A percentile compares a stretch with the other conserved stretches of the same genome.
Conservation (phyloP, 257 asterid species). For the Nicotiana attenuata region DNA sequence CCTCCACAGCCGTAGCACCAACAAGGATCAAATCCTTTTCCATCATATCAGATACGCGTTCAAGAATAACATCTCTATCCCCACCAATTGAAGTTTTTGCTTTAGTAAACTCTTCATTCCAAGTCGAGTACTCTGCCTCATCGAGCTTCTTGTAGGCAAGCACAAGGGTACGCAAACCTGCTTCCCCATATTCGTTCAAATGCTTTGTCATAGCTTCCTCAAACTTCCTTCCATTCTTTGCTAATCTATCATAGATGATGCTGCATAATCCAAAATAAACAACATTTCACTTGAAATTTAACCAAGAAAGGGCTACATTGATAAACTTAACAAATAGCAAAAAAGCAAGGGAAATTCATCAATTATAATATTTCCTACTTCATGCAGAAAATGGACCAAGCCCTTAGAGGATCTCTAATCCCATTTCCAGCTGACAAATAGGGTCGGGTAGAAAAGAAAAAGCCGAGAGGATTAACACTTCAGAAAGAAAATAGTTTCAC, state of each 20-base stretch:
- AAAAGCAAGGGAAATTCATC: conserved; percentile 5
- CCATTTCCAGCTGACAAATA: not conserved
- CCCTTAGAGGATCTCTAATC: not conserved
- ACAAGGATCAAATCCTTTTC: conserved; percentile 88
- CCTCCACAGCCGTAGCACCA: conserved; percentile 99
- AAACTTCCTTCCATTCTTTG: conserved; percentile 62
- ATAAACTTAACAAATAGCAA: conserved; percentile 4
- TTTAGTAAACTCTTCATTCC: conserved; percentile 83
- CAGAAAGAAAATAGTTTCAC: not conserved
- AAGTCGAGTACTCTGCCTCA: conserved; percentile 65
- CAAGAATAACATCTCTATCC: conserved; percentile 87
- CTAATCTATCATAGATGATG: conserved; percentile 87
- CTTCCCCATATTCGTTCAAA: conserved; percentile 91
- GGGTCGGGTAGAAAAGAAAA: not conserved
- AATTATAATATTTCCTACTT: not conserved
- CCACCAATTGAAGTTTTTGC: conserved; percentile 80
- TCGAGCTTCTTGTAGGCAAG: conserved; percentile 89
- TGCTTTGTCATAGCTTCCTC: conserved; percentile 72
- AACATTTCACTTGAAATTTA: conserved; percentile 6
- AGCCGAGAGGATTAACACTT: not conserved
- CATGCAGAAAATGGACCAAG: not conserved
- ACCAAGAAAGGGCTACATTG: not conserved
- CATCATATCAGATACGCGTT: conserved; percentile 77
- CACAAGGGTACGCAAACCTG: conserved; percentile 90
- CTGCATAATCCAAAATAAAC: conserved; percentile 38